These are phyloP conservation scores for Psilocybe tampanensis DNA, from an alignment of 768 basidiomycete genomes.

Conservation along the genomic window DNA sequence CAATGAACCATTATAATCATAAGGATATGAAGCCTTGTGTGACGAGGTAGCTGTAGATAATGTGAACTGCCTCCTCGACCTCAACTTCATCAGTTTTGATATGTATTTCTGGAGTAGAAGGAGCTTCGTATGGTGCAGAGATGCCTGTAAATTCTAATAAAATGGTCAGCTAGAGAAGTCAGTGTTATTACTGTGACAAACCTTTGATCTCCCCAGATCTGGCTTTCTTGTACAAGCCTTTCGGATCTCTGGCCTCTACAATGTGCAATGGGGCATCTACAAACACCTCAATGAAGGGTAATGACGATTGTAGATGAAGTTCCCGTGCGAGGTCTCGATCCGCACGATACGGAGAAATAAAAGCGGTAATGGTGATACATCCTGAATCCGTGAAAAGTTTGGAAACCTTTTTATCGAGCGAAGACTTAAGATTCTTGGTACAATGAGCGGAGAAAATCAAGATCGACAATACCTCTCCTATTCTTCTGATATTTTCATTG, in stretches of 20 bases:
- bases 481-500: constrained; percentile 94
- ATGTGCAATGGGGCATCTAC: constrained; percentile 89
- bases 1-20: constrained; percentile 10
- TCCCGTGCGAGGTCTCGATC: constrained; percentile 84
- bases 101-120: constrained; percentile 84
- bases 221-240: constrained; percentile 97
- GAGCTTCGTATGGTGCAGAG: constrained; percentile 95
- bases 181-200: constrained; percentile 30
- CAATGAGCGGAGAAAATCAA: not conserved
- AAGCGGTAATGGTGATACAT: constrained; percentile 88
- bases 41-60: constrained; percentile 79
- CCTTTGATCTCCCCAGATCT: constrained; percentile 96
- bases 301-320: constrained; percentile 70
- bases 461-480: constrained; percentile 75
- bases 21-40: constrained; percentile 58
- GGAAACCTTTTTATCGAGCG: constrained; percentile 65
- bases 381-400: constrained; percentile 91
- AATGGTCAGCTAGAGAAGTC: not conserved
- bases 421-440: not conserved
- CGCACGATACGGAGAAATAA: constrained; percentile 95
- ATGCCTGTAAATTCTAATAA: constrained; percentile 95
- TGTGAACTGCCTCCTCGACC: constrained; percentile 75
- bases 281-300: constrained; percentile 93
- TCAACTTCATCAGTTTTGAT: constrained; percentile 84
- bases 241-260: constrained; percentile 93